Base-by-base conservation (phyloP, 1,284 basidiomycete species). In the Moniliella sp. region DNA sequence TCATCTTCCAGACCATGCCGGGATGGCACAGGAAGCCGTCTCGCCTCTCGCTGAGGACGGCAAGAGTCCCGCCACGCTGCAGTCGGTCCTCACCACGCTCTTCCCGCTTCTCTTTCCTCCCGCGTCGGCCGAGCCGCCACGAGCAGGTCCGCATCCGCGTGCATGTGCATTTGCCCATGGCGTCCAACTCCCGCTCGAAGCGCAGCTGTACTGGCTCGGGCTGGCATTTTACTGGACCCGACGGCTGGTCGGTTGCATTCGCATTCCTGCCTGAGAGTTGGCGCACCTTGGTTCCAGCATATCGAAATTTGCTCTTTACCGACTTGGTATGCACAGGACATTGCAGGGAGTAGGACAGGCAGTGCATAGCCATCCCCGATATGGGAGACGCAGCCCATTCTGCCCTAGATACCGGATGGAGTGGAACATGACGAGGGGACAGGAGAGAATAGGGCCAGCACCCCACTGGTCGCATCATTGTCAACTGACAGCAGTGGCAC, bases 191-290 rank as follows among this genome's bases (percentile, higher is more conserved):
- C 88, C 88, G 0, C 65, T 73, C 11, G 84, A 91, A 27, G 69
- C 81, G 1, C 84, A 93, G 52, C 69, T 94, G 53, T 81, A 76
- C 1, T 94, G 86, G 86, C 61, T 94, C 9, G 79, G 81, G n/a
- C 9, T 75, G 79, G 8, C 83, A 80, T 46, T 66, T 93, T 61
- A 71, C 75, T 9, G 82, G 83, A 7, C 80, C 82, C 4, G 88
- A 94, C 55, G 88, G 88, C 4, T 94, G 86, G 86, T 37, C 29
- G 28, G 36, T 38, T 23, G 21, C 21, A n/a, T n/a, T n/a, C n/a
- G n/a, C n/a, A n/a, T n/a, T n/a, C n/a, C n/a, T n/a, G n/a, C n/a
- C n/a, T n/a, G n/a, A n/a, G n/a, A n/a, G n/a, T n/a, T n/a, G n/a
- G n/a, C 8, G 21, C 21, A 23, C 21, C 21, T 23, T 7, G 21